Base-by-base conservation (phyloP, 306 rosid species). In the Prosopis cineraria region DNA sequence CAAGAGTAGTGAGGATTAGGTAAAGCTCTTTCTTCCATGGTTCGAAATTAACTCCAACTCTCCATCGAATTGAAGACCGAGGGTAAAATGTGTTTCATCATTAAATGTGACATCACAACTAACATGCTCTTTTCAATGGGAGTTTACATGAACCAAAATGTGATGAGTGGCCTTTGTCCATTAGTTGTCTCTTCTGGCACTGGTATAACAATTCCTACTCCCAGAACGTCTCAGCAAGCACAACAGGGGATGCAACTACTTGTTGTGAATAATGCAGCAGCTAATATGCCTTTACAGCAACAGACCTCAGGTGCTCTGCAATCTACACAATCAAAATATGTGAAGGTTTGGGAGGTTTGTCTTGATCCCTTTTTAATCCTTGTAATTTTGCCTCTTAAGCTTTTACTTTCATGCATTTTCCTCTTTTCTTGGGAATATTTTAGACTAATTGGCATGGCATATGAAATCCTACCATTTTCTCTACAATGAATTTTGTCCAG, bases 331-430 rank as follows among this genome's bases (percentile, higher is more conserved):
- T 96, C 99, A 41, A 96, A 96, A 84, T 96, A 96, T 78, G 87
- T 96, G 74, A 96, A 82, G 88, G 95, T 96, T 76, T 96, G 99
- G 99, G 98, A 96, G 98, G 99, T 96, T 84, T 80, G 87, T 82
- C 47, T 48, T 25, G 36, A 50, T 62, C 64, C 59, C 77, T 29
- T 12, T 47, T 12, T 47, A 77, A 48, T 41, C 69, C 60, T 41
- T 30, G 7, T 78, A 22, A 16, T 68, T 60, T 76, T 33, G 19
- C 56, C 39, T 52, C 43, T 53, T 48, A 60, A 24, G 58, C 19
- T 59, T 77, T 20, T 36, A 36, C 58, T 80, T 84, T 47, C 25
- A 13, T 75, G 40, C 37, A 39, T 29, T 45, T 44, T 67, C 14
- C n/a, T n/a, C n/a, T n/a, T 22, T 58, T 44, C n/a, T 68, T 68